These are phyloP conservation scores for Mycena maculata DNA, from an alignment of 768 basidiomycete species.

Conservation along the genomic window DNA sequence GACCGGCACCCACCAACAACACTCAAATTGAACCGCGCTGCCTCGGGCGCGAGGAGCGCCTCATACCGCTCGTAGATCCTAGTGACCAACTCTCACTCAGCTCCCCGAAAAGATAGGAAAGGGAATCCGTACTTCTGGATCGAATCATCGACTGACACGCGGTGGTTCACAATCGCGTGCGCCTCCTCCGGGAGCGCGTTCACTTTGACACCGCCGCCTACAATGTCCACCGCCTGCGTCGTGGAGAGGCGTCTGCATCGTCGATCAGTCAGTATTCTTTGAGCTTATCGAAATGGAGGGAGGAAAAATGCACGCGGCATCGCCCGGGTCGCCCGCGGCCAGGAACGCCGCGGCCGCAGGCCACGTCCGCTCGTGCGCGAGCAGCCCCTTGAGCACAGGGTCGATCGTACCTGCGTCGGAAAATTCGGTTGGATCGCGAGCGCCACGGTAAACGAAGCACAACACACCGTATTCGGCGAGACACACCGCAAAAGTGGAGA, in stretches of 20 bases:
- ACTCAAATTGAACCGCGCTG: slow-evolving; percentile 8
- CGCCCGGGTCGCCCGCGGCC: slow-evolving; percentile 9
- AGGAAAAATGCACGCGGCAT: slow-evolving; percentile 24
- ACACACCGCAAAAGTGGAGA: slow-evolving; percentile 16
- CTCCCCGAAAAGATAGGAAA: neutral
- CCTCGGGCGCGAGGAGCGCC: slow-evolving; percentile 5
- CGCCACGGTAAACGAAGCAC: too few relatives aligned
- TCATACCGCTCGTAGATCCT: slow-evolving; percentile 20
- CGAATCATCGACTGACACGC: slow-evolving; percentile 48
- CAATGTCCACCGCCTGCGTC: slow-evolving; percentile 67
- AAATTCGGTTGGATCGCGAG: too few relatives aligned
- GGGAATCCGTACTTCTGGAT: neutral
- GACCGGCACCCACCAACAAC: slow-evolving; percentile 26
- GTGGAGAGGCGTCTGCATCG: slow-evolving; percentile 51
- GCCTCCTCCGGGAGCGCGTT: slow-evolving; percentile 52
- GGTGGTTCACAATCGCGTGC: slow-evolving; percentile 53
- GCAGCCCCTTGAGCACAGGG: neutral
- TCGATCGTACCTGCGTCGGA: slow-evolving; percentile 24
- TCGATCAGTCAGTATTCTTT: too few relatives aligned
- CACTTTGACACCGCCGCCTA: slow-evolving; percentile 55
- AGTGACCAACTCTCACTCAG: neutral
- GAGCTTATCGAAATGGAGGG: too few relatives aligned
- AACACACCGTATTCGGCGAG: slow-evolving; percentile 21
- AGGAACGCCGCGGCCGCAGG: slow-evolving; percentile 8
- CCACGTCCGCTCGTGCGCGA: slow-evolving; percentile 25